These are phyloP conservation scores for Aschersonia sp. DNA, from an alignment of 2,329 filamentous ascomycete species.

Conservation along the genomic window DNA sequence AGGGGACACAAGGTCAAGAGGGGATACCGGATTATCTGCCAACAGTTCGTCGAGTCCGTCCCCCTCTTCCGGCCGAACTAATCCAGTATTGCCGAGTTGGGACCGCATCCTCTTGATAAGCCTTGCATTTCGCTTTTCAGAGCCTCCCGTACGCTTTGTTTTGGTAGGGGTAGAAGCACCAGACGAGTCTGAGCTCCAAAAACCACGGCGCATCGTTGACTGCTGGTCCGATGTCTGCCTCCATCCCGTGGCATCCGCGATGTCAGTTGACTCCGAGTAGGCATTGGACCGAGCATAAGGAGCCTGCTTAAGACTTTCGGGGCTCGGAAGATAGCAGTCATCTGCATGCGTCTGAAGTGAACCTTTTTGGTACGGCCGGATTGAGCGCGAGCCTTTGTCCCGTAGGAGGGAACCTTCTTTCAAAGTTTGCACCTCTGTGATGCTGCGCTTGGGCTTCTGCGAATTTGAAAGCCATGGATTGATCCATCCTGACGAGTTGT, in stretches of 20 bases:
- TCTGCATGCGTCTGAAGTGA: constrained; percentile 7
- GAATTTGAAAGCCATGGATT: constrained; percentile 17
- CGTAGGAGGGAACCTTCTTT: not conserved
- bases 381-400: constrained; percentile 4
- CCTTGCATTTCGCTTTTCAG: constrained; percentile 18
- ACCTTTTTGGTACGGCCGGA: constrained; percentile 1
- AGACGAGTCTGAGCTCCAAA: constrained; percentile 8
- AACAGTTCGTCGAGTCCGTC: constrained; percentile 7
- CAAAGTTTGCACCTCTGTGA: not conserved
- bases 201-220: constrained; percentile 4
- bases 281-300: constrained; percentile 12
- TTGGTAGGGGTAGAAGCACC: constrained; percentile 6
- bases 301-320: constrained; percentile 22
- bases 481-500: constrained; percentile 15
- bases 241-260: constrained; percentile 19
- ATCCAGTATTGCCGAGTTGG: constrained; percentile 4
- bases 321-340: constrained; percentile 27
- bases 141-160: constrained; percentile 12
- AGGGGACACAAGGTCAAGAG: not conserved
- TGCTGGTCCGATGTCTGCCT: constrained; percentile 9
- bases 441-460: not conserved
- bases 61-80: not conserved
- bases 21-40: too few relatives aligned
- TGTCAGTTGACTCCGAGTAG: constrained; percentile 16
- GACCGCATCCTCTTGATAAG: constrained; percentile 12